A percentile compares a stretch with the other conserved stretches of the same genome.
Evolutionary conservation across 78 protist genomes (phyloP).

Genomic region (Emiliania huxleyi): DNA sequence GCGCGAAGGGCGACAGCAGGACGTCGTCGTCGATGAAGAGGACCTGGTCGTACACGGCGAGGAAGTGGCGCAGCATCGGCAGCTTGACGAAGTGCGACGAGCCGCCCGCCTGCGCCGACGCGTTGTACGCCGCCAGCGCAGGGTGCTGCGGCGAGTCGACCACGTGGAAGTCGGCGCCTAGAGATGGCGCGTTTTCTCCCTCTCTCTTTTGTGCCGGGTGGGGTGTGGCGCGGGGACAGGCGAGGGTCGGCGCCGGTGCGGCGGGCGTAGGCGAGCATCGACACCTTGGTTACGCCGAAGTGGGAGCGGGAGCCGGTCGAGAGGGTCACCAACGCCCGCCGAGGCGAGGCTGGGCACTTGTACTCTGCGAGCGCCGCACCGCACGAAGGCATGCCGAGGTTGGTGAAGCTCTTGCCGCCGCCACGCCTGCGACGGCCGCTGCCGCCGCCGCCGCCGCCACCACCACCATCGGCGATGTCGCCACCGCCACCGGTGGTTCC

Average conservation of each 20-base stretch:
- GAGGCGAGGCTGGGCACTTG: background rate
- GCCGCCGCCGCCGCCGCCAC: too few relatives aligned
- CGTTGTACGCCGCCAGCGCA: background rate
- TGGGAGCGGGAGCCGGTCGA: background rate
- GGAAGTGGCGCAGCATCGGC: background rate
- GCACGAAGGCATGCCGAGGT: background rate
- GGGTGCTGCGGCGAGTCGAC: background rate
- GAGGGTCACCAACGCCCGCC: background rate
- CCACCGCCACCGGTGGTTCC: too few relatives aligned
- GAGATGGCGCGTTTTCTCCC: too few relatives aligned
- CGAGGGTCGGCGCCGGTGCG: background rate
- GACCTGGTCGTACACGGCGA: background rate
- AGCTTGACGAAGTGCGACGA: background rate
- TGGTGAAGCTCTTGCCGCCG: background rate
- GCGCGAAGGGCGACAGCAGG: background rate
- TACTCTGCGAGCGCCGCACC: background rate
- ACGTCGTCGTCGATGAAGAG: background rate
- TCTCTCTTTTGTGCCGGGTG: too few relatives aligned
- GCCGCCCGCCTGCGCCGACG: background rate
- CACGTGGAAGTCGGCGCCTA: background rate
- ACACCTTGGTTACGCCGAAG: background rate
- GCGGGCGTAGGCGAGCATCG: background rate
- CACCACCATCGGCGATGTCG: too few relatives aligned
- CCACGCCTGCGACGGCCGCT: too few relatives aligned
- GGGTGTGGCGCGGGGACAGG: background rate